Base-by-base conservation (phyloP, 2,329 filamentous ascomycete genomes). In the Cryphonectria japonica region DNA sequence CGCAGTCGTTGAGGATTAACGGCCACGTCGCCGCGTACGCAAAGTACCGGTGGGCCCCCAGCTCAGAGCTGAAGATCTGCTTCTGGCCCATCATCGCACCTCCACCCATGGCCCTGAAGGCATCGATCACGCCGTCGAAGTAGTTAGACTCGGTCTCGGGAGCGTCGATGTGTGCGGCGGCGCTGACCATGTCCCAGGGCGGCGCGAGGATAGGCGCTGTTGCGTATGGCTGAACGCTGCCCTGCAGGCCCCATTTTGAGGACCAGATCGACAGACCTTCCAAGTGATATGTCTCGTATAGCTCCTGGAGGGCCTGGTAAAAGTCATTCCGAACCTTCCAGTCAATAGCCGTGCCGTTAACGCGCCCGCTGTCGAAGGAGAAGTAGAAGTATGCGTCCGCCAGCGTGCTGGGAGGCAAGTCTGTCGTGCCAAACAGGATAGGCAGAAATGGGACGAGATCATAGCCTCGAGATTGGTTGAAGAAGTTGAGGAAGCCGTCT, bases 141-240 rank as follows among this genome's bases (percentile, higher is more conserved):
- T 69, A 69, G 61, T 69, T 69, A 14, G 68, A 69, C 50, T 69
- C 68, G n/a, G 68, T 69, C 68, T 69, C 68, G 62, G 68, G 68
- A 16, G 68, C 68, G 41, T 69, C 68, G 50, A 69, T 69, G 52
- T 69, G 68, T 29, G 68, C 68, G 26, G 68, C 68, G 2, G 68
- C 50, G 32, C 68, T 69, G 61, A 69, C 68, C 68, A 69, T 69
- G 39, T 69, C 68, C 68, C 68, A 69, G 2, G 68, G 68, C 14
- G 68, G 68, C 3, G 68, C 68, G 39, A 64, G 68, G 9, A 57
- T 22, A 4, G 68, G 68, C 14, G 68, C 68, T 16, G 68, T 69
- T n/a, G 68, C 68, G 19, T 69, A 69, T 2, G 68, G 68, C 37
- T 69, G 68, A 5, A 69, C n/a, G 3, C 68, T 66, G 37, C 68